Evolutionary conservation across 2,329 filamentous ascomycete genomes (phyloP), one percentile per base, ranked within the genome.

Genomic region (Domatiomyces catenatus): DNA sequence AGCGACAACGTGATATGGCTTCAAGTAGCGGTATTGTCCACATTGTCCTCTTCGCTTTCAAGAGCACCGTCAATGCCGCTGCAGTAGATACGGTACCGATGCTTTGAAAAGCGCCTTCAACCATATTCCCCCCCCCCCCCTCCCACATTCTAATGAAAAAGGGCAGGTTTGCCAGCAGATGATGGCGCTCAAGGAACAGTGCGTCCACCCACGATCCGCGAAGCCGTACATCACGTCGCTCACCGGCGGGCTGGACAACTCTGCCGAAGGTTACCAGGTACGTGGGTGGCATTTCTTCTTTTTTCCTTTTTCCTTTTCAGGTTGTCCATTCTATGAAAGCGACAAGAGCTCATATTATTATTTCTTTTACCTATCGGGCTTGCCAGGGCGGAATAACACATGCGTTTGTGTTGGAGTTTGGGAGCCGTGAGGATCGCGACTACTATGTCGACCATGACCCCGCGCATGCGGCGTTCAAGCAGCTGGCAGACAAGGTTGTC

Each of bases 361-460:
- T n/a, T n/a, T n/a, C n/a, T n/a, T n/a, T n/a, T n/a, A n/a, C n/a
- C n/a, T n/a, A n/a, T n/a, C n/a, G n/a, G n/a, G n/a, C n/a, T n/a
- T n/a, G n/a, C n/a, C 51, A 78, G 81, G 71, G 74, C 47, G 81
- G 75, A 0, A 76, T 82, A 48, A 80, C 80, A 0, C 83, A 88
- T 61, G 80, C 72, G 0, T 87, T 87, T 55, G 74, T 88, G 1
- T 72, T 75, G 19, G 76, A 84, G 58, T 87, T 88, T 52, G 72
- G 74, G 8, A 80, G 64, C 19, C 69, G 69, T 17, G 74, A 77
- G 54, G 83, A 88, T 60, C 70, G 82, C 46, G 73, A 80, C 53
- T 86, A 85, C 59, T 88, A 87, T 61, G 65, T 83, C 5, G 64
- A 75, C 48, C 66, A 77, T 26, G 84, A 88, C 58, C 79, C 80